phyloP scores from a whole-genome alignment of 164 flowering plant genomes.

The Nymphaea colorata region DNA sequence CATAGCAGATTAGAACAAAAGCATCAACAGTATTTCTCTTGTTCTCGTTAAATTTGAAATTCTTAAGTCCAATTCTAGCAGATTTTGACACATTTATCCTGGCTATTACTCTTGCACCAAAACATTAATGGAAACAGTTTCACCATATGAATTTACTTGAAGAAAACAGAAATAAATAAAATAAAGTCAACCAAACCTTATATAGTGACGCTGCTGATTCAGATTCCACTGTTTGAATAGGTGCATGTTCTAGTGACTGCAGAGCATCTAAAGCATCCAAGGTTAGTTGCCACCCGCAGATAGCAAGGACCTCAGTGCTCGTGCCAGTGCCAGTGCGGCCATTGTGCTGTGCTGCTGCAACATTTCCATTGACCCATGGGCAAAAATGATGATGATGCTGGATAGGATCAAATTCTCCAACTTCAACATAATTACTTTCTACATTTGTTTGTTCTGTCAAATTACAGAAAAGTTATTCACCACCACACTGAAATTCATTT shows the following conservation, averaged over 20 bases:
- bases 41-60: no score
- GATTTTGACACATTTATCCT: no score
- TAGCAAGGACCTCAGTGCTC: conserved; percentile 37
- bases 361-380: conserved; percentile 99
- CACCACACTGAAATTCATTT: background rate
- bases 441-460: conserved; percentile 72
- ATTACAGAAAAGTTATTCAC: background rate
- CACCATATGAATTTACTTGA: no score
- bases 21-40: no score
- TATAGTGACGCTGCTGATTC: conserved; percentile 93
- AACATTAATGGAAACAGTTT: no score
- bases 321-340: conserved; percentile 36
- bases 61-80: no score
- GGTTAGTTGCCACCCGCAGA: conserved; percentile 94
- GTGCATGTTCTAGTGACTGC: conserved; percentile 48
- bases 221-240: conserved; percentile 59
- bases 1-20: no score
- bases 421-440: conserved; percentile 82
- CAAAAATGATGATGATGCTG: conserved; percentile 75
- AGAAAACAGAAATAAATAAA: no score
- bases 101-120: no score
- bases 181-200: conserved; percentile 39
- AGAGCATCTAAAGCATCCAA: conserved; percentile 86
- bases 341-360: conserved; percentile 84
- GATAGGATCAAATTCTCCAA: conserved; percentile 80